These are phyloP conservation scores for Colletotrichum tropicale DNA, from an alignment of 2,329 filamentous ascomycete genomes.

Conservation along the genomic window DNA sequence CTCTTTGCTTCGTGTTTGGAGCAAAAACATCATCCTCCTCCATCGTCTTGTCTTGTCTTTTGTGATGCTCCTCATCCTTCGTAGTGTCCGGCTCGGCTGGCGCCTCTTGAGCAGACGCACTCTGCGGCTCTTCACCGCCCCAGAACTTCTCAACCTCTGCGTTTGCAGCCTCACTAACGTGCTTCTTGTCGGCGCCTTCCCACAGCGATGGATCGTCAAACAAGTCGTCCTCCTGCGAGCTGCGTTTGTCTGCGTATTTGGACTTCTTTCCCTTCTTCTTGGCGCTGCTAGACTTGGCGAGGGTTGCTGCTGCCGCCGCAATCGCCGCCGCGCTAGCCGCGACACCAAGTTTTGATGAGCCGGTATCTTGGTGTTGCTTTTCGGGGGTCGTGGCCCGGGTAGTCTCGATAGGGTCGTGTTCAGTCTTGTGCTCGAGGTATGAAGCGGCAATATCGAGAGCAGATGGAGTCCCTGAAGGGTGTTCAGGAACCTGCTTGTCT, in stretches of 20 bases:
- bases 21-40: conserved; percentile 4
- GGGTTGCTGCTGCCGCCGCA: conserved; percentile 32
- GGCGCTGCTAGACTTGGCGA: conserved; percentile 30
- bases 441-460: conserved; percentile 27
- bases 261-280: conserved; percentile 42
- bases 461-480: neutral
- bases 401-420: neutral
- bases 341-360: neutral
- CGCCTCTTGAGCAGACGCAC: neutral
- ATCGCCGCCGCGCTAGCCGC: conserved; percentile 30
- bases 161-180: conserved; percentile 22
- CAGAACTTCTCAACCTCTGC: conserved; percentile 35
- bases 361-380: neutral
- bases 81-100: neutral
- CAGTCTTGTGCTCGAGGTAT: conserved; percentile 20
- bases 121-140: conserved; percentile 23
- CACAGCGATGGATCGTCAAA: conserved; percentile 49
- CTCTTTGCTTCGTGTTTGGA: neutral
- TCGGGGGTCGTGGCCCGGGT: neutral
- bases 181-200: conserved; percentile 46
- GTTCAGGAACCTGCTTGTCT: neutral
- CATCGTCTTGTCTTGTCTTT: neutral
- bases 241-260: conserved; percentile 40
- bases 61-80: neutral
- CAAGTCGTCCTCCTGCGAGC: conserved; percentile 43